Evolutionary conservation across 2,329 filamentous ascomycete species (phyloP), one percentile per base, ranked within the genome.

Genomic region (Colletotrichum orbiculare): DNA sequence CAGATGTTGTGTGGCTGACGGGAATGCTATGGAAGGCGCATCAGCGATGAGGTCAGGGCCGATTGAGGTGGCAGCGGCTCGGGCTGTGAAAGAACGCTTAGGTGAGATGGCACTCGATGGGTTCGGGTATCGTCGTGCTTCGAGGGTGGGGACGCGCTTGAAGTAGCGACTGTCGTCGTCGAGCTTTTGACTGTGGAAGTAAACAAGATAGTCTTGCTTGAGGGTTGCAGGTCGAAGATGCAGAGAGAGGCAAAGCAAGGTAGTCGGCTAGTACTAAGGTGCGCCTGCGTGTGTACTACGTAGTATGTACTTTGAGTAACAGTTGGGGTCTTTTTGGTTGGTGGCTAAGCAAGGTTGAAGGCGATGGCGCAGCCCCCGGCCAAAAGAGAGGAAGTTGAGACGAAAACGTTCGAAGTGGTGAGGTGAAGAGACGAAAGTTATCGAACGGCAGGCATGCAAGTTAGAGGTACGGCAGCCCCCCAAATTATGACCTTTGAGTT

Each of bases 41-140:
- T 61, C 45, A 54, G 54, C 38, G 37, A 71, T 67, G 68, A 72
- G 67, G 71, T 70, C 70, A 71, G 60, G 37, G 11, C 13, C 11
- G 13, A 11, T 17, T 37, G 41, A 17, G 35, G 62, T 25, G 12
- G 25, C 17, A n/a, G 46, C 55, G 38, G 55, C 46, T 48, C 46
- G 55, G 34, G 55, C 38, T 17, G 34, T 37, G 41, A 10, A 17
- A 17, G 33, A 37, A 54, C 13, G 25, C 42, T 11, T 47, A 17
- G 25, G 45, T n/a, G 45, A 41, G 46, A 37, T n/a, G 60, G 6
- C 33, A 11, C 37, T 50, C 33, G 15, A 42, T 39, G 48, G 11
- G 43, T 9, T n/a, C 8, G 34, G 39, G 45, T 12, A 41, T 25
- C 25, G 46, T 55, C n/a, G 39, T 42, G 13, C 13, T 13, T 42